A percentile compares a stretch with the other conserved stretches of the same genome.
These are phyloP conservation scores for Hirschioporus abietinus DNA, from an alignment of 768 basidiomycete species.

Conservation along the genomic window DNA sequence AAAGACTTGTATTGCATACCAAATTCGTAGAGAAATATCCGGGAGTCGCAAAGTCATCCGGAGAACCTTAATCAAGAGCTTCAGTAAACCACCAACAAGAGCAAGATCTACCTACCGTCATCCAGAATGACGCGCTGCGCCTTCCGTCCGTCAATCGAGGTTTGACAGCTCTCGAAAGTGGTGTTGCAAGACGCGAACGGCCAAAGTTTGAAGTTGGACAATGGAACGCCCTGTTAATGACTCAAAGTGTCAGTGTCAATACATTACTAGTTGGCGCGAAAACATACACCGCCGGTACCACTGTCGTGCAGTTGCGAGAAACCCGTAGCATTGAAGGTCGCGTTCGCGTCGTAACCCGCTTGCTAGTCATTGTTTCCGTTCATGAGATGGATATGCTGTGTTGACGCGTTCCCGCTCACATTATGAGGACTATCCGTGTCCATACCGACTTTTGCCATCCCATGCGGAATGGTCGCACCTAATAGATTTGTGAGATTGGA, in stretches of 20 bases:
- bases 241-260: not conserved
- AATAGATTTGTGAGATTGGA: not conserved
- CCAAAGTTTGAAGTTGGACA: conserved; percentile 61
- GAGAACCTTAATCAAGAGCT: conserved; percentile 33
- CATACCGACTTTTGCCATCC: conserved; percentile 66
- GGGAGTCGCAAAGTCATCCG: conserved; percentile 58
- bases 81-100: not conserved
- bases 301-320: conserved; percentile 62
- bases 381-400: not conserved
- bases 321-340: conserved; percentile 37
- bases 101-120: conserved; percentile 34
- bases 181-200: conserved; percentile 45
- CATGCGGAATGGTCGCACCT: conserved; percentile 63
- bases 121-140: conserved; percentile 40
- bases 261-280: not conserved
- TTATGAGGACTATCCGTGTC: conserved; percentile 62
- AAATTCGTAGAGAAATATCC: conserved; percentile 63
- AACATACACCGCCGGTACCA: conserved; percentile 54
- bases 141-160: conserved; percentile 41
- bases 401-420: conserved; percentile 27
- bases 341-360: conserved; percentile 34
- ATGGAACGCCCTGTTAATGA: conserved; percentile 36
- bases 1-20: conserved; percentile 21
- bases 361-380: conserved; percentile 20
- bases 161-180: conserved; percentile 45